Conservation (phyloP, 345 rosid species). For the Sonneratia alba region DNA sequence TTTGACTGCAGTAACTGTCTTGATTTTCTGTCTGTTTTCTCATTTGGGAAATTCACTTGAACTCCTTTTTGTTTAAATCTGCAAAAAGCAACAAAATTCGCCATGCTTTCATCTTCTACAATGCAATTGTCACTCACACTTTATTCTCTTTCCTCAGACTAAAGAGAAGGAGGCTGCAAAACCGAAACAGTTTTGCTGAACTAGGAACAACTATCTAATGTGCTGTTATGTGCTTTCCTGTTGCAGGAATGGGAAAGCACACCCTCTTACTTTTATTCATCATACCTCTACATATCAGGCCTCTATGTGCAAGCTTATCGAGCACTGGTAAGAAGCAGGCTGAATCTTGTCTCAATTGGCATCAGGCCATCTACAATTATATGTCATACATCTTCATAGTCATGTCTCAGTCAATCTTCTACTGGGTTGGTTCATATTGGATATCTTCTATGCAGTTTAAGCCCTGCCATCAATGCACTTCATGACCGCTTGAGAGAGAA, state of each 20-base stretch:
- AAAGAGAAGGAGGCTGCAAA: background rate
- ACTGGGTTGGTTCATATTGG: constrained; percentile 11
- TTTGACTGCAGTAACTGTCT: background rate
- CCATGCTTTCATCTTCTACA: background rate
- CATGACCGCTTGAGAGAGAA: constrained; percentile 83
- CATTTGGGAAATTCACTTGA: background rate
- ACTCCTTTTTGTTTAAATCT: background rate
- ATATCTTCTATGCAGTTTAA: constrained; percentile 43
- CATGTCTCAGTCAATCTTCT: background rate
- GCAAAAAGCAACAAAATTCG: background rate
- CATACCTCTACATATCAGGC: constrained; percentile 95
- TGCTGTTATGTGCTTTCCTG: constrained; percentile 9
- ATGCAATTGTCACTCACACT: background rate
- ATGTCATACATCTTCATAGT: background rate
- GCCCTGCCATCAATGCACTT: constrained; percentile 83
- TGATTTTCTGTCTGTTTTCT: background rate
- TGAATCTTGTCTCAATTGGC: too few relatives aligned
- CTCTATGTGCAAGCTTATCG: constrained; percentile 90
- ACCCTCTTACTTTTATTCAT: constrained; percentile 83
- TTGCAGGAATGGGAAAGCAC: constrained; percentile 64
- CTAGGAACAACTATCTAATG: background rate
- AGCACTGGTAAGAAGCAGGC: constrained; percentile 62
- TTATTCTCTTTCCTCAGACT: background rate
- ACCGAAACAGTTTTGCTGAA: background rate
- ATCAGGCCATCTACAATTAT: too few relatives aligned